phyloP scores from a whole-genome alignment of 192 early-diverging fungal species.

The Linnemannia exigua region DNA sequence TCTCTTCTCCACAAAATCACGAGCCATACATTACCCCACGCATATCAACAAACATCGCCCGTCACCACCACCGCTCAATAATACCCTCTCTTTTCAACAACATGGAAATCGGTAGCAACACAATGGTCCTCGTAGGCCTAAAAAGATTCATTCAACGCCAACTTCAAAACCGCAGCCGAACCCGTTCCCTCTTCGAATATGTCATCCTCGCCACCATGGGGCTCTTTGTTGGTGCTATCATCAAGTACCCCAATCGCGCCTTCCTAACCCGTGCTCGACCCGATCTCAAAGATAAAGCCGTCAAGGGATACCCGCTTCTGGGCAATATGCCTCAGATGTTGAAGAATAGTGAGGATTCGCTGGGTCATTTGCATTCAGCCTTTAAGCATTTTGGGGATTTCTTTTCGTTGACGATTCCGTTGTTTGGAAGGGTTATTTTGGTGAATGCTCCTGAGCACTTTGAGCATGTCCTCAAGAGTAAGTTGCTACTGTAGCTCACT shows the following conservation, averaged over 20 bases:
- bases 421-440: slow-evolving; percentile 21
- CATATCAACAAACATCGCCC: background rate
- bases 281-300: slow-evolving; percentile 22
- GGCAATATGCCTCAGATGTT: slow-evolving; percentile 27
- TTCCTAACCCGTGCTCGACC: slow-evolving; percentile 26
- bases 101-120: background rate
- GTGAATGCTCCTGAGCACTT: slow-evolving; percentile 19
- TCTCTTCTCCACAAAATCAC: too few relatives aligned
- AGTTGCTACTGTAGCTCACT: background rate
- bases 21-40: too few relatives aligned
- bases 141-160: slow-evolving; percentile 9
- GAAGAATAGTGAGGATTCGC: background rate
- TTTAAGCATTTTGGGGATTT: slow-evolving; percentile 18
- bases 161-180: background rate
- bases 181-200: background rate
- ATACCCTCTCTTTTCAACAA: background rate
- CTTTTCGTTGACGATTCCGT: slow-evolving; percentile 25
- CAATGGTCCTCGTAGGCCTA: slow-evolving; percentile 10
- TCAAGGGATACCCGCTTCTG: slow-evolving; percentile 16
- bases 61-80: background rate
- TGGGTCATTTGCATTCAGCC: background rate
- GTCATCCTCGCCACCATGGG: slow-evolving; percentile 22
- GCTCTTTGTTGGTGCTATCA: slow-evolving; percentile 20
- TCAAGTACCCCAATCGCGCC: slow-evolving; percentile 33
- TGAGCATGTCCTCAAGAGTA: slow-evolving; percentile 29